phyloP scores from a whole-genome alignment of 2,329 filamentous ascomycete species.

The Stagonosporopsis cucurbitacearum region DNA sequence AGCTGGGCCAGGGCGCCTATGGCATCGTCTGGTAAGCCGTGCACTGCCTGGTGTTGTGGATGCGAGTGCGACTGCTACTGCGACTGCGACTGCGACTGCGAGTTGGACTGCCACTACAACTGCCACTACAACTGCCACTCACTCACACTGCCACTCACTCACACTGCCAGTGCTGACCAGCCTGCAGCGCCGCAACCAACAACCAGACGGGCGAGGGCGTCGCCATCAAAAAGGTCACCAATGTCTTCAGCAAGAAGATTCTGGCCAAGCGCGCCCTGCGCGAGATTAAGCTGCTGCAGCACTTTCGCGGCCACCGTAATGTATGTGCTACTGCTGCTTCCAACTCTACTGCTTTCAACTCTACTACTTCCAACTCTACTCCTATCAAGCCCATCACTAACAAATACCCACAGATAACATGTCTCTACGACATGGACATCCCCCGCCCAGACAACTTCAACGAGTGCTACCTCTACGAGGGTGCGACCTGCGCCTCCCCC shows the following conservation, averaged over 20 bases:
- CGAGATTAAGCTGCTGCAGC: slow-evolving; percentile 98
- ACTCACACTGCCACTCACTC: no score
- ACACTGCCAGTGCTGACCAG: no score
- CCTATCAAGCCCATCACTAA: no score
- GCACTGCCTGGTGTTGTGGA: no score
- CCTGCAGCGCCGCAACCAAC: slow-evolving; percentile 84
- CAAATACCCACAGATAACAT: slow-evolving; percentile 86
- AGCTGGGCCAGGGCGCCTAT: slow-evolving; percentile 96
- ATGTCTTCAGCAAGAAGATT: slow-evolving; percentile 99
- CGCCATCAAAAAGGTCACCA: slow-evolving; percentile 99
- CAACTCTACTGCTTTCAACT: neutral
- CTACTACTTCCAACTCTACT: neutral
- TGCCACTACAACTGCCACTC: no score
- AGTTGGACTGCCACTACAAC: no score
- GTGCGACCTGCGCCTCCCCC: slow-evolving; percentile 54
- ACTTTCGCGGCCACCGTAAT: slow-evolving; percentile 75
- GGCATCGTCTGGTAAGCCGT: slow-evolving; percentile 94
- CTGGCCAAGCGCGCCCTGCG: slow-evolving; percentile 95
- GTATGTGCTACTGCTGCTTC: slow-evolving; percentile 29
- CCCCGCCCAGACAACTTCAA: slow-evolving; percentile 97
- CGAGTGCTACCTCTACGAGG: slow-evolving; percentile 98
- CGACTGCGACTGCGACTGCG: no score
- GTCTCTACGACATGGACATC: slow-evolving; percentile 99
- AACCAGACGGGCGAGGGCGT: slow-evolving; percentile 89
- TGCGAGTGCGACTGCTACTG: no score